Evolutionary conservation across 2,329 filamentous ascomycete species (phyloP).

Genomic region (Cercospora brassicicola): DNA sequence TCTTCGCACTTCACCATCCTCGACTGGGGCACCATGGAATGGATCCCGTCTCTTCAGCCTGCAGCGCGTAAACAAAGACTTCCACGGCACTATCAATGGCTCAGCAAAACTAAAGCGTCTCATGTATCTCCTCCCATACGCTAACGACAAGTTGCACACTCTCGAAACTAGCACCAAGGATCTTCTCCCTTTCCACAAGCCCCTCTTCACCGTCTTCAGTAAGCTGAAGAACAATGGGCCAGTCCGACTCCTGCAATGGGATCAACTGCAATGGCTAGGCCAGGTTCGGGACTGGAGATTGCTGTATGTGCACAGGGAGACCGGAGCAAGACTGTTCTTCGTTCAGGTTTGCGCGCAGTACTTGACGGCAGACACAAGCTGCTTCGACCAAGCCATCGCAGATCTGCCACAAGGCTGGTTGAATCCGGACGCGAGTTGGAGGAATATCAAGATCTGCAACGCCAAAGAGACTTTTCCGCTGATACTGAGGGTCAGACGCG

Average conservation of each 20-base stretch:
- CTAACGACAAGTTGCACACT: not conserved
- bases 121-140: not conserved
- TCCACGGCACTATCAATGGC: not conserved
- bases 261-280: not conserved
- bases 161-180: not conserved
- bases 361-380: not conserved
- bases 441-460: not conserved
- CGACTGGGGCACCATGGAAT: too few species aligned
- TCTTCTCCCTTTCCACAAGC: not conserved
- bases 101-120: constrained; percentile 2
- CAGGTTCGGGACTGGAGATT: not conserved
- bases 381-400: not conserved
- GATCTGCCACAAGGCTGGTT: not conserved
- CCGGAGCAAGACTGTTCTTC: not conserved
- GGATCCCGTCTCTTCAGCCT: not conserved
- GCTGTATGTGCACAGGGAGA: not conserved
- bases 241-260: not conserved
- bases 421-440: not conserved
- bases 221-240: not conserved
- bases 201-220: not conserved
- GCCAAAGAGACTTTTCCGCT: not conserved
- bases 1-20: too few species aligned
- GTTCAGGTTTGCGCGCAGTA: not conserved
- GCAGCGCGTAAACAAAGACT: not conserved
- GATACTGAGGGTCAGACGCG: not conserved